Evolutionary conservation across 306 rosid genomes (phyloP).

Genomic region (Cucurbita maxima): DNA sequence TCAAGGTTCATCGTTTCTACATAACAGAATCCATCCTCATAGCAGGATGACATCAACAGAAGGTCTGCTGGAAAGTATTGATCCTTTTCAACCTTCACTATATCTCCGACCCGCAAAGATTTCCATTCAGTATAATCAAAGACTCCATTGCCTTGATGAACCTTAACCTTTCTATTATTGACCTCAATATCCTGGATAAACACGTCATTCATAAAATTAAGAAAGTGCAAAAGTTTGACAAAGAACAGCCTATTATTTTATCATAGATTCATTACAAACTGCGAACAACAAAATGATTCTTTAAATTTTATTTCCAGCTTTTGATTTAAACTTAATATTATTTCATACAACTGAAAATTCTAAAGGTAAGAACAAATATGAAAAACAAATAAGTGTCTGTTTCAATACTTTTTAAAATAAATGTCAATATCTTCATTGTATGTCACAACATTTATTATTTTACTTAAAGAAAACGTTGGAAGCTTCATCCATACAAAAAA

Average conservation of each 20-base stretch:
- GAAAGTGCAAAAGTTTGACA: not conserved
- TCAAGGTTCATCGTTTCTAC: slow-evolving; percentile 98
- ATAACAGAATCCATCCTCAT: slow-evolving; percentile 81
- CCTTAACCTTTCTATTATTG: slow-evolving; percentile 65
- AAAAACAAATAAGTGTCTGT: not conserved
- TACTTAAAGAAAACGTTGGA: not conserved
- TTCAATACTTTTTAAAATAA: not conserved
- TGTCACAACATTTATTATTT: not conserved
- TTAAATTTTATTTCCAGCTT: not conserved
- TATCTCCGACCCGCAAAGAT: slow-evolving; percentile 78
- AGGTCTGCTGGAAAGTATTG: slow-evolving; percentile 93
- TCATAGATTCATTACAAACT: not conserved
- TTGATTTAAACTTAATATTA: not conserved
- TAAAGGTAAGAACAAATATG: not conserved
- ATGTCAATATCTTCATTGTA: not conserved
- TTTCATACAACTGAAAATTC: not conserved
- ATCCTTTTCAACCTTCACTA: slow-evolving; percentile 69
- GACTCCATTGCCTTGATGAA: slow-evolving; percentile 39
- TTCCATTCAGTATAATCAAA: slow-evolving; percentile 62
- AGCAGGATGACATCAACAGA: slow-evolving; percentile 74
- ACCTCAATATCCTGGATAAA: slow-evolving; percentile 65
- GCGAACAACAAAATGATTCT: not conserved
- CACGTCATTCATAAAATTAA: not conserved
- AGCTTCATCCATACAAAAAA: not conserved
- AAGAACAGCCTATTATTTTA: not conserved